Evolutionary conservation across 2,329 filamentous ascomycete genomes (phyloP).

Genomic region (Tolypocladium paradoxum): DNA sequence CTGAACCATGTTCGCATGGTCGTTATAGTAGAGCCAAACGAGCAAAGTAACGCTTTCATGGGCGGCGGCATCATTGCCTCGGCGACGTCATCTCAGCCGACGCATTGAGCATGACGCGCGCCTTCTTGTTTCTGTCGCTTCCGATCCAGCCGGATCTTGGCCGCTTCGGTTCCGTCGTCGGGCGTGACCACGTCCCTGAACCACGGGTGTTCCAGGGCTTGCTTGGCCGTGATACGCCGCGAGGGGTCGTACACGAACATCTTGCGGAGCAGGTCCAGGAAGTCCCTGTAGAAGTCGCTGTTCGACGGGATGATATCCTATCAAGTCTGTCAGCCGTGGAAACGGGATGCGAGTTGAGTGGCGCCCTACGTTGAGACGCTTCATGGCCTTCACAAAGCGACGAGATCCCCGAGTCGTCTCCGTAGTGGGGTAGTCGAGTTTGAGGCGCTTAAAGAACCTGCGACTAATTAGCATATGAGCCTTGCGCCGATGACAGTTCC

Average conservation of each 20-base stretch:
- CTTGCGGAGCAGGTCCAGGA: constrained; percentile 52
- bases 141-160: constrained; percentile 48
- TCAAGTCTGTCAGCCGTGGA: neutral
- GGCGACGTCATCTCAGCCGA: no score
- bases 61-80: constrained; percentile 3
- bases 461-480: neutral
- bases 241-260: constrained; percentile 60
- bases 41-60: constrained; percentile 3
- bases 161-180: constrained; percentile 58
- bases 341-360: no score
- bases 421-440: constrained; percentile 52
- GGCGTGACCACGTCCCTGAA: constrained; percentile 52
- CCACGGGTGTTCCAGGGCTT: constrained; percentile 57
- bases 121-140: constrained; percentile 30
- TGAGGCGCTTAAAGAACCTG: constrained; percentile 58
- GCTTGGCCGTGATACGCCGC: constrained; percentile 54
- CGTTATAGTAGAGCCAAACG: constrained; percentile 12
- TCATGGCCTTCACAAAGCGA: constrained; percentile 62
- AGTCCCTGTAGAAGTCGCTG: constrained; percentile 48
- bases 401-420: constrained; percentile 55
- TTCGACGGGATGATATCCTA: constrained; percentile 55
- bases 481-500: no score
- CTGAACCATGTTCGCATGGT: constrained; percentile 20
- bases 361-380: constrained; percentile 47
- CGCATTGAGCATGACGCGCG: constrained; percentile 11